Conservation (phyloP, 768 basidiomycete genomes). For the Psilocybe azurescens region DNA sequence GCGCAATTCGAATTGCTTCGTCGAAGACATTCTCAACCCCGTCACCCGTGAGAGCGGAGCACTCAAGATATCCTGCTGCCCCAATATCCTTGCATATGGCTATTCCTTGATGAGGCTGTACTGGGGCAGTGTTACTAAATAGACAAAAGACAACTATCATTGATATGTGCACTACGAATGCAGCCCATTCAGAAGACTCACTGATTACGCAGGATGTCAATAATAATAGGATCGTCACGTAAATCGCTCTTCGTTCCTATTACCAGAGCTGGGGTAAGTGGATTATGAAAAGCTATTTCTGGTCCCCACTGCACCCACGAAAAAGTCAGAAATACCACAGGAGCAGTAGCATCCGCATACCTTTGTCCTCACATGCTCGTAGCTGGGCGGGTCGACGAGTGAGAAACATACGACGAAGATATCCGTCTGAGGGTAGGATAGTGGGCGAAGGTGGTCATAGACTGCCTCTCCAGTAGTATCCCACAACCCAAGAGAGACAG, state of each 20-base stretch:
- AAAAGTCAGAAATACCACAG: neutral
- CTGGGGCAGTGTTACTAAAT: constrained; percentile 1
- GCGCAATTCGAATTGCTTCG: neutral
- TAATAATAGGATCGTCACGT: neutral
- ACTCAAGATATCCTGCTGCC: neutral
- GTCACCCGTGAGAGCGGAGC: neutral
- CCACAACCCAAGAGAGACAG: neutral
- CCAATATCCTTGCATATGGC: constrained; percentile 5
- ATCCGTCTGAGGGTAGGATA: constrained; percentile 7
- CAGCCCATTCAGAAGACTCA: neutral
- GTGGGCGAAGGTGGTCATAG: neutral
- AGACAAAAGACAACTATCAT: no score
- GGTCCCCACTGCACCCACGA: constrained; percentile 2
- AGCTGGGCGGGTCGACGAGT: neutral
- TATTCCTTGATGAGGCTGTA: neutral
- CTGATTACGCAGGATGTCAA: neutral
- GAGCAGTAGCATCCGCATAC: neutral
- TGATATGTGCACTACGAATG: no score
- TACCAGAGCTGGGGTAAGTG: neutral
- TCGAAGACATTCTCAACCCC: constrained; percentile 7
- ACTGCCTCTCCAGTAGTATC: neutral
- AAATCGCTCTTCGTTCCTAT: neutral
- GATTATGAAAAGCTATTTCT: neutral
- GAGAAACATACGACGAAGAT: constrained; percentile 12
- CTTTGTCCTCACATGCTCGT: constrained; percentile 7